Evolutionary conservation across 805 yeast species (phyloP), one percentile per base, ranked within the genome.

Genomic region (Yarrowia osloensis): DNA sequence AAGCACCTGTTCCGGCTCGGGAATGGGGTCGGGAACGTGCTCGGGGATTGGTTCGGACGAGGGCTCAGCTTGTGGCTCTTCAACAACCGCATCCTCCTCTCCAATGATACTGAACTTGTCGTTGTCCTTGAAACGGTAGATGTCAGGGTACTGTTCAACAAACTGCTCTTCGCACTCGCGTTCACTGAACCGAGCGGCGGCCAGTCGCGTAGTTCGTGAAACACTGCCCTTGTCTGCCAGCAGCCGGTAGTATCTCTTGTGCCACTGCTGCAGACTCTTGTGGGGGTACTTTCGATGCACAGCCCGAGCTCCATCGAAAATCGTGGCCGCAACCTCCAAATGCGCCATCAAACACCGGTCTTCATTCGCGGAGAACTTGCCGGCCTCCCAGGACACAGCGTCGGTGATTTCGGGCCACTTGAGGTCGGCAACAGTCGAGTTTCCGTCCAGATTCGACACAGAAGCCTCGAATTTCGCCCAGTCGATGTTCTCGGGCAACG

Each of bases 251-350:
- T 61, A 61, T 17, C 66, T 29, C 44, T 61, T 61, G 35, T 61
- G 66, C 66, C 66, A 61, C 44, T 61, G 66, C 15, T 61, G 44
- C 1, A 61, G 42, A 6, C 19, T 31, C 33, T 35, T 29, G 24
- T 61, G 66, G 9, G 66, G 66, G n/a, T 22, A 61, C 33, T 61
- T 61, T 17, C 66, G 54, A 44, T 46, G 52, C 9, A 46, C 52
- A 17, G 66, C 54, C n/a, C 66, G 21, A n/a, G 66, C 66, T 21
- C 66, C 66, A 22, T 61, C 66, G 24, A 61, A 61, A 31, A 61
- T 44, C 15, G 66, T 44, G 2, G 54, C 52, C 0, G 54, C 66
- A 1, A 61, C 42, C 42, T 61, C 66, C 54, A 61, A 22, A 44
- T 61, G 66, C 4, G 66, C 66, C 29, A 61, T 17, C 21, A 61